These are phyloP conservation scores for Cajanus cajan DNA, from an alignment of 306 rosid species.

Conservation along the genomic window DNA sequence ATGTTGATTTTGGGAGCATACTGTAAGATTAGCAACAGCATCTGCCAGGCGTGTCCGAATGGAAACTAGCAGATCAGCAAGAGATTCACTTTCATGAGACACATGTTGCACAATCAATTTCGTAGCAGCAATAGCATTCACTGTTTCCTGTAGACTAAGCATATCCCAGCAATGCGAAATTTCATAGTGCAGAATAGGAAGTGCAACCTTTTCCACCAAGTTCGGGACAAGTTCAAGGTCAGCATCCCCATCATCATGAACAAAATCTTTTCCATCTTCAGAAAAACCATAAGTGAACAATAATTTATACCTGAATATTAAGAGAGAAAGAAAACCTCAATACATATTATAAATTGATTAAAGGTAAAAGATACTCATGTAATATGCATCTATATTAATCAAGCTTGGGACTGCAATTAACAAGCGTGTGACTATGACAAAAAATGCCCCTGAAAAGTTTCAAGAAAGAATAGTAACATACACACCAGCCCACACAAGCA, in stretches of 20 bases:
- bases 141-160: constrained; percentile 77
- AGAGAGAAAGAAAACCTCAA: neutral
- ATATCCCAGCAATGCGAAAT: constrained; percentile 89
- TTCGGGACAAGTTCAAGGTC: constrained; percentile 89
- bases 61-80: constrained; percentile 69
- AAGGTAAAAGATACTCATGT: neutral
- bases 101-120: constrained; percentile 80
- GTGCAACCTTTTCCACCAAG: constrained; percentile 91
- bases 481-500: neutral
- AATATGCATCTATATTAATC: neutral
- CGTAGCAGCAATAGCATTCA: constrained; percentile 73
- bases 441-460: neutral
- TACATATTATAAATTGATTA: neutral
- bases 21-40: constrained; percentile 77
- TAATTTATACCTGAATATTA: constrained; percentile 46
- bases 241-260: constrained; percentile 73
- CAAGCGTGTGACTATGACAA: neutral
- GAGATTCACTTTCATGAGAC: constrained; percentile 79
- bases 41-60: constrained; percentile 73
- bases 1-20: constrained; percentile 27
- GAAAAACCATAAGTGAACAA: constrained; percentile 69
- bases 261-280: constrained; percentile 62
- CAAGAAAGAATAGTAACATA: constrained; percentile 18
- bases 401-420: neutral
- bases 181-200: constrained; percentile 85